Conservation (phyloP, 306 rosid species). For the Biancaea sappan region DNA sequence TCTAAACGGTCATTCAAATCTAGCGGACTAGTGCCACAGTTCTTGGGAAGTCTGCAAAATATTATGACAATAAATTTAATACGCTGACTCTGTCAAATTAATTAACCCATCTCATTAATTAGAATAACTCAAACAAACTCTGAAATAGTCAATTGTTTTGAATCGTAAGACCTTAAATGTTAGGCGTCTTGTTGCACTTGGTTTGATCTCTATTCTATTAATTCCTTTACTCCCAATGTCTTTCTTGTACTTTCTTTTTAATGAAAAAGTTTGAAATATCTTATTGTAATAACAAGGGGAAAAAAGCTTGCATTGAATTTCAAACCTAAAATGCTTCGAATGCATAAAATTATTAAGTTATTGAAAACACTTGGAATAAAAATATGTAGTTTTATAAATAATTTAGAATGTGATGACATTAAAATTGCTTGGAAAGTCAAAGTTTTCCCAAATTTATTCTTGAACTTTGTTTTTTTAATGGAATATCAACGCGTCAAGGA, state of each 20-base stretch:
- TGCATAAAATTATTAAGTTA: background rate
- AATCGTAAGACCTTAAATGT: too few species aligned
- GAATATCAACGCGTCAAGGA: too few species aligned
- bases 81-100: too few species aligned
- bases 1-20: background rate
- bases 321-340: background rate
- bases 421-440: too few species aligned
- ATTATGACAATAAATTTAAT: background rate
- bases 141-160: too few species aligned
- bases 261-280: too few species aligned
- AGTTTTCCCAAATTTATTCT: background rate
- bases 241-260: too few species aligned
- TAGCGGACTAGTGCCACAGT: conserved; percentile 7
- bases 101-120: too few species aligned
- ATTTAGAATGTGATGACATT: background rate
- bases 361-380: background rate
- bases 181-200: too few species aligned
- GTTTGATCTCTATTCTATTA: too few species aligned
- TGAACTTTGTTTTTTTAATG: background rate
- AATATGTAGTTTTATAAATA: background rate
- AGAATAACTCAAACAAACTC: too few species aligned
- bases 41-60: background rate
- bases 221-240: too few species aligned
- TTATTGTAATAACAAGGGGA: background rate
- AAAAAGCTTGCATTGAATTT: background rate